Base-by-base conservation (phyloP, 345 rosid species). In the Ceriops tagal region DNA sequence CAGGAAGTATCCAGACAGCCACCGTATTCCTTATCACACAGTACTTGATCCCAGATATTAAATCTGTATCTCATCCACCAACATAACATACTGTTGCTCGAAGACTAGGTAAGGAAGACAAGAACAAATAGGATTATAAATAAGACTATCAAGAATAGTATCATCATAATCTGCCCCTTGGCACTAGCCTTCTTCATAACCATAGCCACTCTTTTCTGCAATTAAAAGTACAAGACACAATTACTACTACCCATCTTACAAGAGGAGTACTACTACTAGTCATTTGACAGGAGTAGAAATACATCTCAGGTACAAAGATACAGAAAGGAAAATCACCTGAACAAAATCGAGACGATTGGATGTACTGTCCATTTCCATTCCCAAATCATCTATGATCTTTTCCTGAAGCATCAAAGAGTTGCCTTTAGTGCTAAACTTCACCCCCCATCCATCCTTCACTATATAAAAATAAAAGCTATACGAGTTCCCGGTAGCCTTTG, bases 131-230 rank as follows among this genome's bases (percentile, higher is more conserved):
- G 80, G 66, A 92, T 84, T 69, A 95, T 86, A 86, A 95, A 95
- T 83, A 95, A 74, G 80, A 73, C 83, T 31, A 95, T 64, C 76
- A 95, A 79, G 80, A 90, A 89, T 68, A 89, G 59, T 68, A 90
- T 95, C 99, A 95, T 92, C 98, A 95, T 89, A 63, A 85, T 63
- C 76, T 95, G 99, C 18, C 97, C 98, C 86, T 89, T 95, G 10
- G 88, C 87, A 64, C 99, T 74, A 28, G 98, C 98, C 78, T 90
- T 95, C 90, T 92, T 95, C 99, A 95, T 95, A 64, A 95, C 96
- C 93, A 92, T 85, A 16, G 88, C 97, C 70, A 95, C 98, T 73
- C 88, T 95, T 85, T 95, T 95, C 98, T 93, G 96, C 79, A 78
- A 68, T 52, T 66, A 64, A 15, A 13, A 43, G 1, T 43, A 3